Evolutionary conservation across 768 basidiomycete species (phyloP).

Genomic region (Dictyophora rubrovolvata): DNA sequence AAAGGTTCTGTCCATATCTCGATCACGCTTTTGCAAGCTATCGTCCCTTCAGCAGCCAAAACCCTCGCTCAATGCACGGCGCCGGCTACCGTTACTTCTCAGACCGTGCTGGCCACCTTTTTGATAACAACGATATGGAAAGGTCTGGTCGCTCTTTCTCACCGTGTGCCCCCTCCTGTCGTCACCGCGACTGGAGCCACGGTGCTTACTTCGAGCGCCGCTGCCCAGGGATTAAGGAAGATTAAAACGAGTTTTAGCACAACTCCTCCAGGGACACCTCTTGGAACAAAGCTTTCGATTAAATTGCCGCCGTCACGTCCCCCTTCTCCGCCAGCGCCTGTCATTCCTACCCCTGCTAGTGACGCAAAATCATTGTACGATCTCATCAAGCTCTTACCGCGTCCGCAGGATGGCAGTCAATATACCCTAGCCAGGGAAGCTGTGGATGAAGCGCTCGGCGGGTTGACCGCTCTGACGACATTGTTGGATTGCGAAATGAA

Average conservation of each 20-base stretch:
- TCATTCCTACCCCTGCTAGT: slow-evolving; percentile 33
- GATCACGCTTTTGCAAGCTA: slow-evolving; percentile 43
- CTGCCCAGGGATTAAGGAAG: slow-evolving; percentile 17
- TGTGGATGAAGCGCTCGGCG: slow-evolving; percentile 68
- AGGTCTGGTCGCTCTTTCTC: slow-evolving; percentile 57
- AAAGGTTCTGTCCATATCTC: slow-evolving; percentile 37
- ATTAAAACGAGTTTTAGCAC: slow-evolving; percentile 32
- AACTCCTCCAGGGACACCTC: slow-evolving; percentile 47
- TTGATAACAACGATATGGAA: slow-evolving; percentile 70
- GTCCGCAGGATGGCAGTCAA: slow-evolving; percentile 42
- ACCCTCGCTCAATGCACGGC: slow-evolving; percentile 47
- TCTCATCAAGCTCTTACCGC: slow-evolving; percentile 49
- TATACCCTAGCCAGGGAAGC: slow-evolving; percentile 57
- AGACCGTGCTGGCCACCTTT: slow-evolving; percentile 55
- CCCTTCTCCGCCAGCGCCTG: slow-evolving; percentile 30
- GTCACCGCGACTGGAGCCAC: neutral
- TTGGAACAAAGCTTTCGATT: slow-evolving; percentile 49
- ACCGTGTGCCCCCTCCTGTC: slow-evolving; percentile 38
- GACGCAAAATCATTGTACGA: slow-evolving; percentile 59
- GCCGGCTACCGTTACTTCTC: slow-evolving; percentile 33
- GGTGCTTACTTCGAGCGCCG: neutral
- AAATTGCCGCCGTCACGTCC: slow-evolving; percentile 61
- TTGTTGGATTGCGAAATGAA: slow-evolving; percentile 37
- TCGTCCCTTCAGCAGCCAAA: slow-evolving; percentile 54
- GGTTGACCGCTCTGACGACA: slow-evolving; percentile 43